Percentiles rank a stretch among this genome's conserved stretches.
These are phyloP conservation scores for Ceratocystis destructans DNA, from an alignment of 2,329 filamentous ascomycete genomes.

Conservation along the genomic window DNA sequence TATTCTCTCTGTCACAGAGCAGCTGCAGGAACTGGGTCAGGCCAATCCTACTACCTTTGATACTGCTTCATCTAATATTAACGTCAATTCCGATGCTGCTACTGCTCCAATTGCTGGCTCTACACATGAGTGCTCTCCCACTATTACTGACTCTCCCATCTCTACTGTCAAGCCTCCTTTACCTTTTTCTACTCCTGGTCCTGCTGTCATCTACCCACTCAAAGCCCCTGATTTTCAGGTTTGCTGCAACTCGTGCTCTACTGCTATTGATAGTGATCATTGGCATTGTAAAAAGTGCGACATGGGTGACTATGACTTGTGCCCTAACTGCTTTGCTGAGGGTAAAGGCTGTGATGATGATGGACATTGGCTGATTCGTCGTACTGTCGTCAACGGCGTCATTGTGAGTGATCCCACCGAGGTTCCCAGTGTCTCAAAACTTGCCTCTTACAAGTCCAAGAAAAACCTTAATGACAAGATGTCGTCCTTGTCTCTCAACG, in stretches of 20 bases:
- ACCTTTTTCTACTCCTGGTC: background rate
- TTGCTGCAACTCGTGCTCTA: constrained; percentile 84
- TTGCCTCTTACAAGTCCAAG: background rate
- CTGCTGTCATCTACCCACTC: constrained; percentile 21
- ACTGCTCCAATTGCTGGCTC: background rate
- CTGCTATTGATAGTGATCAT: constrained; percentile 64
- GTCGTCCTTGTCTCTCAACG: background rate
- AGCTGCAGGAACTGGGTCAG: too few relatives aligned
- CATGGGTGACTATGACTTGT: constrained; percentile 87
- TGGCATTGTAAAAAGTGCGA: constrained; percentile 94
- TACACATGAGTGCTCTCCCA: background rate
- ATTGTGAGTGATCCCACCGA: constrained; percentile 80
- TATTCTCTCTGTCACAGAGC: too few relatives aligned
- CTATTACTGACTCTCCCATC: too few relatives aligned
- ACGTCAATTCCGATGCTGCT: background rate
- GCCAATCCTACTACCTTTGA: background rate
- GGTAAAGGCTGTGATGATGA: constrained; percentile 66
- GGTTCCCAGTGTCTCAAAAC: constrained; percentile 35
- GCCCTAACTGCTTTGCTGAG: constrained; percentile 59
- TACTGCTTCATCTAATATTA: background rate
- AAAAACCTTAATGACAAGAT: background rate
- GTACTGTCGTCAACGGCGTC: constrained; percentile 61
- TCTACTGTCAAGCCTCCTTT: background rate
- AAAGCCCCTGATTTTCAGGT: constrained; percentile 52
- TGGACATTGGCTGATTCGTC: constrained; percentile 90